These are phyloP conservation scores for Erysiphe pisi DNA, from an alignment of 2,329 filamentous ascomycete genomes.

Conservation along the genomic window DNA sequence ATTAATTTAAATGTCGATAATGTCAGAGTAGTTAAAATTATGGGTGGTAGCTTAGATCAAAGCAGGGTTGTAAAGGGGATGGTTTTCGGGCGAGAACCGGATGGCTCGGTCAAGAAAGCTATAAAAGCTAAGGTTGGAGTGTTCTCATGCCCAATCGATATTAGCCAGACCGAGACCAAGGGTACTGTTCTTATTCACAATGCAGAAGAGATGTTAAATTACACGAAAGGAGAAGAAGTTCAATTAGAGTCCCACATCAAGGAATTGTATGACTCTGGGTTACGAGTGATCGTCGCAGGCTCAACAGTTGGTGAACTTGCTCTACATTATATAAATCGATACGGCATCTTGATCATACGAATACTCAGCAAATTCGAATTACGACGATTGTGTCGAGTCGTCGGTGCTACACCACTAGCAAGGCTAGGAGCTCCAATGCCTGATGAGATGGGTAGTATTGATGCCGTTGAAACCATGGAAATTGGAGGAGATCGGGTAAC, in stretches of 20 bases:
- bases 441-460: constrained; percentile 95
- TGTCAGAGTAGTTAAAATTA: constrained; percentile 97
- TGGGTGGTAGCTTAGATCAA: constrained; percentile 92
- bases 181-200: constrained; percentile 95
- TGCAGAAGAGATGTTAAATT: constrained; percentile 97
- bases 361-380: constrained; percentile 98
- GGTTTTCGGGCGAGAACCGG: constrained; percentile 95
- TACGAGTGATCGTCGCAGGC: constrained; percentile 85
- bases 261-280: constrained; percentile 85
- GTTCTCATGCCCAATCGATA: constrained; percentile 92
- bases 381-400: constrained; percentile 84
- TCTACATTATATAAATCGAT: constrained; percentile 95
- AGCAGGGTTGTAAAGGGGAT: constrained; percentile 93
- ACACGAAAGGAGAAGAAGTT: constrained; percentile 89
- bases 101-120: constrained; percentile 83
- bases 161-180: constrained; percentile 95
- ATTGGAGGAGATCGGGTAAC: constrained; percentile 97
- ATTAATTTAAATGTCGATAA: constrained; percentile 98
- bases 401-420: constrained; percentile 91
- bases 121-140: constrained; percentile 91
- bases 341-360: constrained; percentile 91
- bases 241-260: constrained; percentile 89
- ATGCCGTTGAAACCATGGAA: constrained; percentile 92
- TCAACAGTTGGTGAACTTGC: constrained; percentile 92
- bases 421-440: constrained; percentile 96